Base-by-base conservation (phyloP, 1,139 yeast species). In the Saccharomyces hybrid region DNA sequence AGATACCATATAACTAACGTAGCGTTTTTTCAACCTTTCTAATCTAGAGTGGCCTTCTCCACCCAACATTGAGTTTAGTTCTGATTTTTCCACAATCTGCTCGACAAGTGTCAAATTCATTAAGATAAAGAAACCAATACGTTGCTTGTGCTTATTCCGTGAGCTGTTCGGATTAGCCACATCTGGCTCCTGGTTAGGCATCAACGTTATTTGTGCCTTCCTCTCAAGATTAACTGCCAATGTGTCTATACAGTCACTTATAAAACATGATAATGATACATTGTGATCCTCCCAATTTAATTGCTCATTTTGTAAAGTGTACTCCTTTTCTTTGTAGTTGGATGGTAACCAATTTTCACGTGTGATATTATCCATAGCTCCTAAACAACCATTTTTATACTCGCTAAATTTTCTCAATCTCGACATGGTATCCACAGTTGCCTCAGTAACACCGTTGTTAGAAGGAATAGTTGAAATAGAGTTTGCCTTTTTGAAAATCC, bases 211-310 rank as follows among this genome's bases (percentile, higher is more conserved):
- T 59, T 75, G 78, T 57, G 78, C 88, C 67, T 73, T 82, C 62
- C 71, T 76, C 69, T 78, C 91, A 71, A 77, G 76, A 55, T 80
- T 79, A 46, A 86, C 75, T 67, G 85, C 77, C 42, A 88, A 76
- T 47, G 84, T 83, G 68, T 89, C 96, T 51, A 90, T 78, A 42
- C 86, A 77, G 67, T 89, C 96, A 53, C 88, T 79, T 57, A 83
- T 78, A 65, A 79, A 88, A 48, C 86, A 76, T 2, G 89, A 79
- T 26, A 88, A 70, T 55, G 86, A 68, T 55, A 76, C 80, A 38
- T 74, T 73, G 0, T 83, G 78, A 31, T 76, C 78, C 52, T 74
- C 73, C 21, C 67, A 62, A 24, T 59, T 60, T 49, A 74, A 44
- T 38, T 54, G 55, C 7, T 52, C 57, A 8, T n/a, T 28, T 46